Evolutionary conservation across 805 yeast genomes (phyloP).

Genomic region (Starmerella stigmatis): DNA sequence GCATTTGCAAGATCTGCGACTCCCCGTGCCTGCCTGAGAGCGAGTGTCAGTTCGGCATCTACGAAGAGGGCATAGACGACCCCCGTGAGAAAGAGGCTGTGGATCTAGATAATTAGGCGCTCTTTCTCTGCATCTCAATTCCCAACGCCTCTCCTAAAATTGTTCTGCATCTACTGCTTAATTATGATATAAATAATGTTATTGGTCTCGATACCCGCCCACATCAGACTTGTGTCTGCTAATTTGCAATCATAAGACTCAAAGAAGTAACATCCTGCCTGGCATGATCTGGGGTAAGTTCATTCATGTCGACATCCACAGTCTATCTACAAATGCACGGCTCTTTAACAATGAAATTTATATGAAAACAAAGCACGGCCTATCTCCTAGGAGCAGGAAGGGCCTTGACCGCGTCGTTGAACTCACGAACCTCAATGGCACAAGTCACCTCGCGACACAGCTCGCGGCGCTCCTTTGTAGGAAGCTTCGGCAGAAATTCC

Average conservation of each 20-base stretch:
- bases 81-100: constrained; percentile 68
- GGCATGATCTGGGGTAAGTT: too few species aligned
- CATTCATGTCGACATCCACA: too few species aligned
- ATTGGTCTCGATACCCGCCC: too few species aligned
- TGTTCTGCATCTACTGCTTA: too few species aligned
- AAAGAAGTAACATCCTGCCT: too few species aligned
- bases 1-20: constrained; percentile 90
- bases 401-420: constrained; percentile 33
- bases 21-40: constrained; percentile 95
- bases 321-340: neutral
- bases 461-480: constrained; percentile 44
- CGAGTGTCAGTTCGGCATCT: constrained; percentile 89
- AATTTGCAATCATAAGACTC: too few species aligned
- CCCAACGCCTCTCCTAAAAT: too few species aligned
- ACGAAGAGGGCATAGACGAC: constrained; percentile 94
- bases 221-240: too few species aligned
- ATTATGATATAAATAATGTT: too few species aligned
- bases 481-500: constrained; percentile 62
- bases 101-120: constrained; percentile 4
- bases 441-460: constrained; percentile 76
- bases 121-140: neutral
- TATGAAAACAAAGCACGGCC: too few species aligned
- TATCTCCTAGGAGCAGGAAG: constrained; percentile 12
- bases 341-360: neutral
- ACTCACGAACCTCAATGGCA: constrained; percentile 60